Percentiles rank a stretch among this genome's conserved stretches.
Conservation (phyloP, 2,329 filamentous ascomycete species). For the Colletotrichum falcatum region DNA sequence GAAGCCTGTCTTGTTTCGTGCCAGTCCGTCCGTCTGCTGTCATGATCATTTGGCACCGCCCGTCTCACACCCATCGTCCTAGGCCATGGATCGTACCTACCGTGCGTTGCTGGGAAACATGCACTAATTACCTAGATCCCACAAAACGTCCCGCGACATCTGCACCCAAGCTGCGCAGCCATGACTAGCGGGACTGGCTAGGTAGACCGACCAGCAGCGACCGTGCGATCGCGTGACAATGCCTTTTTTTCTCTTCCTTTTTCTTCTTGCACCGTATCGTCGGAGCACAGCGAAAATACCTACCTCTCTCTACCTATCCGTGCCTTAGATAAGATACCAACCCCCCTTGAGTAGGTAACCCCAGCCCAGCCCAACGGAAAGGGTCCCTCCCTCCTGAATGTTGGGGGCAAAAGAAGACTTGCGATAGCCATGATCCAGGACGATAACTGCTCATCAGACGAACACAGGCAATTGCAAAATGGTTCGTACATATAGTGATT, state of each 20-base stretch:
- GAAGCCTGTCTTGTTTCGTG: background rate
- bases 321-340: too few species aligned
- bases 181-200: constrained; percentile 17
- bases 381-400: background rate
- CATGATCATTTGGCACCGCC: background rate
- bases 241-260: background rate
- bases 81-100: background rate
- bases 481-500: background rate
- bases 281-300: background rate
- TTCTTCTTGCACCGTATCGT: constrained; percentile 5
- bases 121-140: constrained; percentile 23
- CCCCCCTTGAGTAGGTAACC: too few species aligned
- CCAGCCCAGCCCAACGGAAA: background rate
- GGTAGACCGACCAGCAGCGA: background rate
- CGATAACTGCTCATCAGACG: constrained; percentile 28
- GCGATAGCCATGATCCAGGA: constrained; percentile 8
- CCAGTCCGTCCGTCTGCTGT: background rate
- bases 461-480: constrained; percentile 11
- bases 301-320: too few species aligned
- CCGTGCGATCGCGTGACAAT: constrained; percentile 21
- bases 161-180: constrained; percentile 24
- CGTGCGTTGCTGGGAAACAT: constrained; percentile 36
- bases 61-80: constrained; percentile 12
- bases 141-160: constrained; percentile 29
- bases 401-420: background rate